Conservation (phyloP, 225 moss, liverwort and hornwort species). For the Physcomitrium patens region DNA sequence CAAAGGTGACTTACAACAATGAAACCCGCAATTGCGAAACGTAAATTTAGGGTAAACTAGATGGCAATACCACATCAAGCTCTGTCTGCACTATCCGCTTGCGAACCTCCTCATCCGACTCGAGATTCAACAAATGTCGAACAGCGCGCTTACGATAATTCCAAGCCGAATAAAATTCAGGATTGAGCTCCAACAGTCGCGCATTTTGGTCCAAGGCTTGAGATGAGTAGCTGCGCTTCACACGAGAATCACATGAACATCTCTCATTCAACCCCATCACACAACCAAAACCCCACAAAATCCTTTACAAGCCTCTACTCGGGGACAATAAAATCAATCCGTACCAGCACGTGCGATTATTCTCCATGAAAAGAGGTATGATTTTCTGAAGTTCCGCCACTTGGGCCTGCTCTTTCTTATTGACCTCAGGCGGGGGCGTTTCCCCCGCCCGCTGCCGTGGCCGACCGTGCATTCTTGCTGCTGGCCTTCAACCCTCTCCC, state of each 20-base stretch:
- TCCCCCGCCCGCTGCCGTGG: slow-evolving; percentile 67
- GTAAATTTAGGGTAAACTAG: neutral
- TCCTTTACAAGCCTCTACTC: neutral
- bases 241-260: slow-evolving; percentile 7
- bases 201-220: slow-evolving; percentile 76
- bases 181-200: slow-evolving; percentile 81
- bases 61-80: slow-evolving; percentile 74
- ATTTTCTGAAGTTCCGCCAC: slow-evolving; percentile 45
- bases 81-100: slow-evolving; percentile 64
- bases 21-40: neutral
- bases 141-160: slow-evolving; percentile 88
- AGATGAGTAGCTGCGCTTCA: slow-evolving; percentile 72
- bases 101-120: slow-evolving; percentile 60
- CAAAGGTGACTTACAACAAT: neutral
- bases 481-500: neutral
- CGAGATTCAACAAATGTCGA: slow-evolving; percentile 50
- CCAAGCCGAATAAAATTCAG: slow-evolving; percentile 93
- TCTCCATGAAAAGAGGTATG: slow-evolving; percentile 52
- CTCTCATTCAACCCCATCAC: neutral
- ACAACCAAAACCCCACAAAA: neutral
- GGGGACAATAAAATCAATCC: neutral
- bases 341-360: slow-evolving; percentile 66
- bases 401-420: slow-evolving; percentile 53
- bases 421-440: slow-evolving; percentile 30
- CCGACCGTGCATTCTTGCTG: slow-evolving; percentile 66